Conservation (phyloP, 805 yeast genomes). For the Nakazawaea wickerhamii region DNA sequence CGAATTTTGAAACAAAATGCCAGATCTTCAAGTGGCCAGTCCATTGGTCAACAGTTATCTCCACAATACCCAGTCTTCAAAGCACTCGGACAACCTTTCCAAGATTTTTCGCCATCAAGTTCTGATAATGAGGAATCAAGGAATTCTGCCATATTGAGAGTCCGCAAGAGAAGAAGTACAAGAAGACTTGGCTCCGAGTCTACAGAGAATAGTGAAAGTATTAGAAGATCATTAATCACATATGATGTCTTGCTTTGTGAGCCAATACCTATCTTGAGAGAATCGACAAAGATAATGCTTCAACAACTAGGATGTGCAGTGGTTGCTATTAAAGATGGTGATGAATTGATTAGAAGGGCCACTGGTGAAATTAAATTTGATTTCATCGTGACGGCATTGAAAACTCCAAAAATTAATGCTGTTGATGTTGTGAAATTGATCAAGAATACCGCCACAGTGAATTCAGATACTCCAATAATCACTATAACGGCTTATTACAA, state of each 20-base stretch:
- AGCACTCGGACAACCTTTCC: slow-evolving; percentile 16
- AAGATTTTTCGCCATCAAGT: slow-evolving; percentile 40
- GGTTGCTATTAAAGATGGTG: slow-evolving; percentile 70
- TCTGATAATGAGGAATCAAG: slow-evolving; percentile 63
- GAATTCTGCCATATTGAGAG: slow-evolving; percentile 44
- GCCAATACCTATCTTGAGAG: slow-evolving; percentile 78
- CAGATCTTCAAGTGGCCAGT: background rate
- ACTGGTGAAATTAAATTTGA: slow-evolving; percentile 84
- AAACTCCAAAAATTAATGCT: slow-evolving; percentile 61
- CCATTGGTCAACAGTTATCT: background rate
- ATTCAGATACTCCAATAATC: slow-evolving; percentile 70
- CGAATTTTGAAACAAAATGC: slow-evolving; percentile 10
- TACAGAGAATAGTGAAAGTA: slow-evolving; percentile 15
- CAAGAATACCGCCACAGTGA: slow-evolving; percentile 70
- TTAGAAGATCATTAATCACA: slow-evolving; percentile 9
- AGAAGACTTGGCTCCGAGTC: slow-evolving; percentile 28
- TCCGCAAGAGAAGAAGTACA: slow-evolving; percentile 49
- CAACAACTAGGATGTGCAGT: slow-evolving; percentile 75
- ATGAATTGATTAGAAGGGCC: slow-evolving; percentile 74
- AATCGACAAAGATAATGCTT: slow-evolving; percentile 55
- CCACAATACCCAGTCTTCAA: slow-evolving; percentile 14
- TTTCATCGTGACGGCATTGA: slow-evolving; percentile 70
- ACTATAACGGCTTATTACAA: slow-evolving; percentile 67
- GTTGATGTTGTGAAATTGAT: slow-evolving; percentile 74
- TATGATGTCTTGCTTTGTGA: slow-evolving; percentile 75